Evolutionary conservation across 2,329 filamentous ascomycete species (phyloP).

Genomic region (Neofusicoccum sp.): DNA sequence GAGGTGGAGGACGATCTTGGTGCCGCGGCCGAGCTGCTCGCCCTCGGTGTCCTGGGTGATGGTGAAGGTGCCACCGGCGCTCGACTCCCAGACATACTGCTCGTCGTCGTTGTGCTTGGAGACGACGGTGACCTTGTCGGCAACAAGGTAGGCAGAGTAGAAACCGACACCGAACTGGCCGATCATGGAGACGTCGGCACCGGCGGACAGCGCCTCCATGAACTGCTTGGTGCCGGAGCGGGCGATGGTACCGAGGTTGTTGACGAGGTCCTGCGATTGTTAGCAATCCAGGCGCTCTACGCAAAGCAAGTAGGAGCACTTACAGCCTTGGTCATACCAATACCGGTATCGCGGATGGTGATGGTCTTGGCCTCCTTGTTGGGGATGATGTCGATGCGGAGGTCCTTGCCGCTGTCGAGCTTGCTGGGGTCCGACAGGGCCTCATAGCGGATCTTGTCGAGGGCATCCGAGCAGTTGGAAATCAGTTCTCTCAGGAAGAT

Average conservation of each 20-base stretch:
- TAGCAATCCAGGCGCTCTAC: not conserved
- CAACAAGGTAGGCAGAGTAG: conserved; percentile 99
- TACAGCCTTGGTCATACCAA: conserved; percentile 99
- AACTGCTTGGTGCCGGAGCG: conserved; percentile 99
- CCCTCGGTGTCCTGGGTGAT: conserved; percentile 87
- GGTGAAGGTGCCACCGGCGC: conserved; percentile 94
- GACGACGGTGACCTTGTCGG: conserved; percentile 90
- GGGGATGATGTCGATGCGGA: conserved; percentile 98
- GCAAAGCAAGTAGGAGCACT: conserved; percentile 43
- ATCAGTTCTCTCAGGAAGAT: conserved; percentile 99
- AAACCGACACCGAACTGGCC: conserved; percentile 99
- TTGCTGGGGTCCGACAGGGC: conserved; percentile 94
- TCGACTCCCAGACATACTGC: conserved; percentile 99
- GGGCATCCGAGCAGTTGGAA: conserved; percentile 97
- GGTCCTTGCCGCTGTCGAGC: conserved; percentile 96
- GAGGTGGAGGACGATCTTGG: conserved; percentile 96
- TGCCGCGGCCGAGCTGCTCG: conserved; percentile 87
- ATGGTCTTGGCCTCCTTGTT: conserved; percentile 97
- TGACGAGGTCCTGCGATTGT: conserved; percentile 79
- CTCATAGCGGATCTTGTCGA: conserved; percentile 99
- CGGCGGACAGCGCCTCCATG: conserved; percentile 98
- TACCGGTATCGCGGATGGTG: conserved; percentile 96
- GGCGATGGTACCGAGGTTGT: conserved; percentile 99
- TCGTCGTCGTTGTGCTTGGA: conserved; percentile 99
- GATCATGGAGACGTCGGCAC: conserved; percentile 99